Base-by-base conservation (phyloP, 495 filamentous ascomycete species). In the Bryoglossum gracile region DNA sequence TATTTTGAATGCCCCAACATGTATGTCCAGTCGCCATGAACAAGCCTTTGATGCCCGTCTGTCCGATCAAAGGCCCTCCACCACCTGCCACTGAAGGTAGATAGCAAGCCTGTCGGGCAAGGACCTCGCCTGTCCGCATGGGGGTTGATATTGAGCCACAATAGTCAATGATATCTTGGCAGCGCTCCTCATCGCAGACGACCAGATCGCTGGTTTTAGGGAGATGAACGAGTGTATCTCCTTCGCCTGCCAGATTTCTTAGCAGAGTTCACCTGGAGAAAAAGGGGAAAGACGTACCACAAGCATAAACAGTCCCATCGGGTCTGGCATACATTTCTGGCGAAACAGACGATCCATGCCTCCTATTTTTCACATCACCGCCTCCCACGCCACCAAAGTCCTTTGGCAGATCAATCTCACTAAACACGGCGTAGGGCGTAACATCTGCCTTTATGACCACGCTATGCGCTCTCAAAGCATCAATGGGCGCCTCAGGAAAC, bases 1-100 rank as follows among this genome's bases (percentile, higher is more conserved):
- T 89, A 72, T 98, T 98, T 65, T 96, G 91, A 42, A 98, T 95
- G 13, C 91, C 91, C 92, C 92, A 97, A 65, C 92, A 97, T 3
- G 88, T 95, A 68, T 98, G 92, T 10, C 92, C 92, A 5, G 87
- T 75, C 2, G 94, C 92, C 52, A 98, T 68, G 61, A 89, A 80
- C 28, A 96, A 58, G 0, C 94, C 89, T 18, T 82, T 79, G 1
- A 83, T 77, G 3, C 78, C 74, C 18, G 89, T 87, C 52, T 77
- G 67, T 1, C 88, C 92, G 25, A 97, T 76, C 23, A 96, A 64
- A 24, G 92, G 92, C 1, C 82, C 83, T 45, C 77, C 74, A 26
- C 71, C 65, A 23, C 77, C 76, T 26, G 78, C 76, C 0, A 77
- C 71, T 38, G 73, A 74, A n/a, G 92, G 92, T 24, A 98, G 69